Conservation (phyloP, 2,329 filamentous ascomycete species). For the Fusarium sp. region DNA sequence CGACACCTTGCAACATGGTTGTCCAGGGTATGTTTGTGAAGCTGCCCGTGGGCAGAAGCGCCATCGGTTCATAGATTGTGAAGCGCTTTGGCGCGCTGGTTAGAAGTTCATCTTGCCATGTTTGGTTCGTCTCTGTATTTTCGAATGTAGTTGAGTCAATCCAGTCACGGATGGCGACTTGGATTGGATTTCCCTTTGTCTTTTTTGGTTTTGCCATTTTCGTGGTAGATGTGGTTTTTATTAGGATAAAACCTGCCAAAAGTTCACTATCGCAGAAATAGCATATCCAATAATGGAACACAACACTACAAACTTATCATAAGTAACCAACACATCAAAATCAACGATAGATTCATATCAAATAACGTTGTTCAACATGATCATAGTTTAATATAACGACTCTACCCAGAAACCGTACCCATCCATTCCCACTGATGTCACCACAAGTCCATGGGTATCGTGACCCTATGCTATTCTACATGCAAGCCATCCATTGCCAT, state of each 20-base stretch:
- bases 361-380: conserved; percentile 3
- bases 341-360: background rate
- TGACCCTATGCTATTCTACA: conserved; percentile 58
- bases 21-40: conserved; percentile 60
- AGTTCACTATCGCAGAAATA: background rate
- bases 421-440: conserved; percentile 46
- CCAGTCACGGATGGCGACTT: conserved; percentile 48
- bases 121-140: conserved; percentile 4
- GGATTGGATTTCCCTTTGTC: conserved; percentile 47
- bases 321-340: background rate
- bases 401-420: conserved; percentile 42
- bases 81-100: conserved; percentile 66
- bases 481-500: conserved; percentile 44
- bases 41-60: conserved; percentile 69
- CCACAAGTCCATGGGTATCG: conserved; percentile 55
- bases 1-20: conserved; percentile 46
- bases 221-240: conserved; percentile 25
- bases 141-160: conserved; percentile 25
- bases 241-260: background rate
- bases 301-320: no score
- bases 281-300: no score
- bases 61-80: conserved; percentile 71
- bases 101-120: conserved; percentile 48
- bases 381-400: conserved; percentile 34
- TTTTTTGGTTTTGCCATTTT: conserved; percentile 44